Base-by-base conservation (phyloP, 2,329 filamentous ascomycete genomes). In the Biscogniauxia marginata region DNA sequence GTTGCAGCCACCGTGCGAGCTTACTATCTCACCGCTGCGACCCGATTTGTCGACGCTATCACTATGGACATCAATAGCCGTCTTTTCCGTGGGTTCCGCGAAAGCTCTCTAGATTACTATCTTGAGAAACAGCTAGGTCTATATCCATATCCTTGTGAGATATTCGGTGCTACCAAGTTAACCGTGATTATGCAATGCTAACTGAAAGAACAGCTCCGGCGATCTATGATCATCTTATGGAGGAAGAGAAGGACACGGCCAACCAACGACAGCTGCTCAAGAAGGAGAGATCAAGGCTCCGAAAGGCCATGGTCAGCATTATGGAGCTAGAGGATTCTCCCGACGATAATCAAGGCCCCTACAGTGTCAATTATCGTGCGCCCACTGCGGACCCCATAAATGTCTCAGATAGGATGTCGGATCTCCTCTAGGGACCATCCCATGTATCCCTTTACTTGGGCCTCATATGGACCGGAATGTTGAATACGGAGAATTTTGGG, bases 21-120 rank as follows among this genome's bases (percentile, higher is more conserved):
- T 0, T 91, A 91, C 70, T 91, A 91, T 65, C 76, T 82, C 43
- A 79, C 86, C 3, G 86, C 88, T 0, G 80, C 82, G 0, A 72
- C 78, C 22, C 80, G 87, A 2, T 87, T 90, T 63, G 76, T 83
- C 1, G 87, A 91, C 16, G 60, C 61, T 0, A 60, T 80, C 1
- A 58, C 54, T 1, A 60, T 62, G 53, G 57, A 61, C 22, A 25
- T 63, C 4, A 59, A 61, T 30, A 46, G 50, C 20, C 44, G 44
- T 21, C 45, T 63, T 9, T 59, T 63, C 46, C 59, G 57, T 16
- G 43, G 13, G 7, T 52, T 64, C 25, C 54, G 59, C 3, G 57
- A 64, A 13, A 46, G 44, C 1, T 49, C 44, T 6, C 48, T 65
- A 1, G 56, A 64, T 21, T 13, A 39, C 7, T 57, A 56, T 34